Evolutionary conservation across 371 early-diverging fungal species (phyloP).

Genomic region (Lichtheimia ornata): DNA sequence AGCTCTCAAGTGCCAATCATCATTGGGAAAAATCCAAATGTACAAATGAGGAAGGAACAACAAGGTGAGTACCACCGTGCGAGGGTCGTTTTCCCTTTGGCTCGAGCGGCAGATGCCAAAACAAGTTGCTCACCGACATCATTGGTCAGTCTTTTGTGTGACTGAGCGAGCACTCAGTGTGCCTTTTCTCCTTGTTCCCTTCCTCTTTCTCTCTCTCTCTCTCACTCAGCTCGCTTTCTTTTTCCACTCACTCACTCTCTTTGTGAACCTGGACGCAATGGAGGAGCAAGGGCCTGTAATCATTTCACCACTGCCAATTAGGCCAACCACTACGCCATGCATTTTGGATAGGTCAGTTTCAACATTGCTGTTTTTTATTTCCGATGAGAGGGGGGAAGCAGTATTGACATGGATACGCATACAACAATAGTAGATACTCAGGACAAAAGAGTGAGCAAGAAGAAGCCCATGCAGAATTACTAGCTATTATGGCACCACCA

Average conservation of each 20-base stretch:
- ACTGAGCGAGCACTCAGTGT: no score
- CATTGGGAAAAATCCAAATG: no score
- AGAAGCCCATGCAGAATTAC: constrained; percentile 7
- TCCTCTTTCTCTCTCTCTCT: no score
- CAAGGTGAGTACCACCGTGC: background rate
- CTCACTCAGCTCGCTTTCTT: background rate
- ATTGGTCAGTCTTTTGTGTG: no score
- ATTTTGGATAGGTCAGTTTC: background rate
- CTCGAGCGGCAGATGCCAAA: no score
- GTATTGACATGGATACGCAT: background rate
- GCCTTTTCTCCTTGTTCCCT: background rate
- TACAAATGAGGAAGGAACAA: no score
- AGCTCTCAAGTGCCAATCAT: no score
- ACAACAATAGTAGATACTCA: background rate
- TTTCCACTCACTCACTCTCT: background rate
- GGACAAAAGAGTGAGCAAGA: constrained; percentile 9
- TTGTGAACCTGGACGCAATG: background rate
- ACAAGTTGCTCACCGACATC: no score
- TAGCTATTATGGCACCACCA: constrained; percentile 9
- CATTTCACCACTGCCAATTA: constrained; percentile 10
- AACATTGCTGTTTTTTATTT: background rate
- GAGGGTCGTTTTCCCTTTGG: background rate
- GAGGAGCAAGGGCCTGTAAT: constrained; percentile 1
- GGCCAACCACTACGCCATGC: constrained; percentile 1
- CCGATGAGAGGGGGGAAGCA: background rate